phyloP scores from a whole-genome alignment of 768 basidiomycete species.

The Mycena floridula region DNA sequence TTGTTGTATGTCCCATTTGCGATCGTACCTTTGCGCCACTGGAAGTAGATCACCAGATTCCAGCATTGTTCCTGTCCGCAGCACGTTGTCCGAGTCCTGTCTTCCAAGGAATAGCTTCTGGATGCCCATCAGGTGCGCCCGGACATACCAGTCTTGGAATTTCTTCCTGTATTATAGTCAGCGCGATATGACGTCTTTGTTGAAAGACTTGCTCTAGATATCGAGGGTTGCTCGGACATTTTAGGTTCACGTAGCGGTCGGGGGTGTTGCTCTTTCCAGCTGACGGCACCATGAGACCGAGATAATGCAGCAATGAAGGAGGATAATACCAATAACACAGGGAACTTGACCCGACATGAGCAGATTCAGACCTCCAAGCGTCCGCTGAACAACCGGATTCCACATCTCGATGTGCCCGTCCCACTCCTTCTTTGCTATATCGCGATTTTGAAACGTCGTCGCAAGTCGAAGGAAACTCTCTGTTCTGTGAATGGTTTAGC shows the following conservation, averaged over 20 bases:
- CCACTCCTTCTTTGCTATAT: neutral
- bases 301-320: neutral
- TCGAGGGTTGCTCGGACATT: neutral
- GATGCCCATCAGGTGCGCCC: conserved; percentile 9
- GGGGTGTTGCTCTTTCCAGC: too few relatives aligned
- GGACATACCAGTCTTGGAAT: conserved; percentile 9
- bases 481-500: too few relatives aligned
- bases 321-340: conserved; percentile 7
- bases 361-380: conserved; percentile 11
- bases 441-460: too few relatives aligned
- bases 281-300: too few relatives aligned
- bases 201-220: neutral
- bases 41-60: neutral
- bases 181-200: conserved; percentile 1
- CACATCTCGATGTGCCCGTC: neutral
- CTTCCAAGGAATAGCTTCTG: conserved; percentile 7
- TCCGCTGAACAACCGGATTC: conserved; percentile 8
- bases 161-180: conserved; percentile 1
- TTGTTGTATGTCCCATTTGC: neutral
- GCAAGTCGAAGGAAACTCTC: too few relatives aligned
- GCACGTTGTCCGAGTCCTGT: neutral
- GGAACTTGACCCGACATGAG: conserved; percentile 10
- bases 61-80: neutral
- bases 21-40: too few relatives aligned
- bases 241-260: conserved; percentile 8